Conservation (phyloP, 1,284 basidiomycete species). For the Marasmius tenuissimus region DNA sequence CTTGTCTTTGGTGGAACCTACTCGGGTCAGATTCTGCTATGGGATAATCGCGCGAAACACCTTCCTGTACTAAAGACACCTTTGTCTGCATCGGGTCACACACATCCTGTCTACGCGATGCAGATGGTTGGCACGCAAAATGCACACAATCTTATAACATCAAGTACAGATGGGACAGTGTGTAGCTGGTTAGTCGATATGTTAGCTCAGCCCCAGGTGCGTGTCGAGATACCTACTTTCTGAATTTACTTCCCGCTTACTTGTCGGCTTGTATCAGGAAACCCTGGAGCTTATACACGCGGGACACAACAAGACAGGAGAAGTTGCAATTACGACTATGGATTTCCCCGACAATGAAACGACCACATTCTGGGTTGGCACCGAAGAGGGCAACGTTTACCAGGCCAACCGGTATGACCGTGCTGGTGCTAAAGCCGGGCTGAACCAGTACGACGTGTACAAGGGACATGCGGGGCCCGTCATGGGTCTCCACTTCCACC, state of each 20-base stretch:
- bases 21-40: constrained; percentile 95
- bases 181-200: constrained; percentile 99
- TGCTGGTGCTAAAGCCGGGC: constrained; percentile 92
- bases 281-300: constrained; percentile 84
- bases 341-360: constrained; percentile 96
- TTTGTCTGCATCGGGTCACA: constrained; percentile 91
- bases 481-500: constrained; percentile 94
- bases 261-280: constrained; percentile 55
- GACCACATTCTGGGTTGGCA: constrained; percentile 94
- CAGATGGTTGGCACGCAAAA: constrained; percentile 98
- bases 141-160: constrained; percentile 94
- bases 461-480: constrained; percentile 91
- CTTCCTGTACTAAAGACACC: constrained; percentile 96
- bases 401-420: constrained; percentile 95
- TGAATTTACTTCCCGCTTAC: not conserved
- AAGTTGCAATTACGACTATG: constrained; percentile 90
- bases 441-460: constrained; percentile 91
- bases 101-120: constrained; percentile 97
- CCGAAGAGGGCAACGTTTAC: constrained; percentile 96
- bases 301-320: constrained; percentile 91
- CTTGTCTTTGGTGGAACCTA: constrained; percentile 97
- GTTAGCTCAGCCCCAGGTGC: constrained; percentile 93
- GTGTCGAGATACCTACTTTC: constrained; percentile 11
- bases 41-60: constrained; percentile 98
- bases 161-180: constrained; percentile 93